Base-by-base conservation (phyloP, 192 early-diverging fungal genomes). In the Entomortierella chlamydospora region DNA sequence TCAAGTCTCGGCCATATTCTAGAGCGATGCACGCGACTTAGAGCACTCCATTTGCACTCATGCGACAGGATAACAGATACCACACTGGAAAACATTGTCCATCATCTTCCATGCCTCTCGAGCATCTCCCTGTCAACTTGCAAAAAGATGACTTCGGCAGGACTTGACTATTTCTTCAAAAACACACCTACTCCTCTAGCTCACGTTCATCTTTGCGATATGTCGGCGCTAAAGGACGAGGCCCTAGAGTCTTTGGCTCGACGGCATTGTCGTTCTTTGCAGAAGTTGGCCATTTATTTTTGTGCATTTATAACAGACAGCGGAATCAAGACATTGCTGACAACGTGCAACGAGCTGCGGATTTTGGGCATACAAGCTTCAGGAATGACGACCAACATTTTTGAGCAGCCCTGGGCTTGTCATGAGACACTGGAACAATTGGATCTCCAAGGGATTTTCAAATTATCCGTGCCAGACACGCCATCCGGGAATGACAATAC, bases 401-500 rank as follows among this genome's bases (percentile, higher is more conserved):
- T 72, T 72, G 43, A 64, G 9, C 17, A 64, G 0, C 61, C 61
- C 25, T 72, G 70, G 70, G 70, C 62, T 9, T 57, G 70, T 31
- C 23, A 45, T n/a, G 20, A 11, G 10, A 72, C 61, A 28, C 28
- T 72, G 26, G 62, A 64, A n/a, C 62, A 72, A 18, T 23, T 72
- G 20, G 70, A 72, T 58, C 70, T 72, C n/a, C 62, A 72, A 23
- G 61, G 55, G 8, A 45, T 52, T 15, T 72, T 72, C 47, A 72
- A 72, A 33, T 8, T 22, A 47, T 52, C 2, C 23, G 34, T 53
- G 5, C n/a, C 23, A 37, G 15, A 52, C 28, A n/a, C 18, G 10
- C 18, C 15, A 26, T 31, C 25, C 17, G 26, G 33, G 15, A 31
- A 33, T 42, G 45, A 29, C 15, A 26, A 55, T 54, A n/a, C n/a